A percentile compares a stretch with the other conserved stretches of the same genome.
phyloP scores from a whole-genome alignment of 345 rosid genomes.

The Hibiscus mutabilis region DNA sequence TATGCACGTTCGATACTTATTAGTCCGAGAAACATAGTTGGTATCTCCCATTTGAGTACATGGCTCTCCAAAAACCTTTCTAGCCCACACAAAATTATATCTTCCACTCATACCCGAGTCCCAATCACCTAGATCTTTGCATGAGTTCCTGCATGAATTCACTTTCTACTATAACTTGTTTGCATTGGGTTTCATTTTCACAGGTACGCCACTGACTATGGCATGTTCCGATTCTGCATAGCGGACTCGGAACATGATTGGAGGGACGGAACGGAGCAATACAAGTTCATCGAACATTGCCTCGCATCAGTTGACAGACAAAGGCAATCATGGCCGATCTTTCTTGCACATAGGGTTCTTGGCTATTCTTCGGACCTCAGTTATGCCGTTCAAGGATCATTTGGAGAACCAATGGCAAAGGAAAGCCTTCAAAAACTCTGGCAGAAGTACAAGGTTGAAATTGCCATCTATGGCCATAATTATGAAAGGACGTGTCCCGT shows the following conservation, averaged over 20 bases:
- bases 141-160: too few relatives aligned
- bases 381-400: conserved; percentile 51
- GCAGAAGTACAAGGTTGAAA: conserved; percentile 75
- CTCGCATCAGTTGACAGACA: conserved; percentile 61
- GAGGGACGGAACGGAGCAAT: conserved; percentile 73
- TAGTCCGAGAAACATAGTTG: neutral
- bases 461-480: conserved; percentile 67
- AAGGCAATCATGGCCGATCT: conserved; percentile 68
- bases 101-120: too few relatives aligned
- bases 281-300: conserved; percentile 62
- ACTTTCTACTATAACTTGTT: neutral
- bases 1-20: neutral
- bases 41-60: neutral
- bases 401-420: conserved; percentile 66
- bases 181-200: neutral
- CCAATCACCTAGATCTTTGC: too few relatives aligned
- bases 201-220: conserved; percentile 66
- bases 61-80: too few relatives aligned
- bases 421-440: conserved; percentile 63
- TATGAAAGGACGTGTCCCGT: conserved; percentile 75
- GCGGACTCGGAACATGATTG: conserved; percentile 74
- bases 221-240: conserved; percentile 73
- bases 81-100: too few relatives aligned
- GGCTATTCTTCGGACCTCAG: conserved; percentile 49
- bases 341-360: conserved; percentile 61